Base-by-base conservation (phyloP, 2,329 filamentous ascomycete species). In the Fusarium sp. region DNA sequence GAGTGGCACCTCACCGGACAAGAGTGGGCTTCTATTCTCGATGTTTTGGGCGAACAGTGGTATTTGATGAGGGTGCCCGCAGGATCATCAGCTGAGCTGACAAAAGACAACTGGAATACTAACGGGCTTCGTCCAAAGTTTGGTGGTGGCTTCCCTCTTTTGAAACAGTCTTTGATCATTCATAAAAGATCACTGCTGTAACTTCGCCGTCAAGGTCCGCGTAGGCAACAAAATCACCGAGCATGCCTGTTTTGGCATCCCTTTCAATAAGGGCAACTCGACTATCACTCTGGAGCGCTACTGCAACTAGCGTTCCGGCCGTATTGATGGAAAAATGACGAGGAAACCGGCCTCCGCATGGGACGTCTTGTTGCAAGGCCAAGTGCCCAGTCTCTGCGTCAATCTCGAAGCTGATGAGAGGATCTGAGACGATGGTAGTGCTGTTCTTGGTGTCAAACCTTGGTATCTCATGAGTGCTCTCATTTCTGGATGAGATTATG, bases 261-360 rank as follows among this genome's bases (percentile, higher is more conserved):
- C 91, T 79, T 66, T 77, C 72, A 43, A 90, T 82, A 45, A 93
- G 74, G 7, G 83, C 84, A 2, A 91, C 84, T 27, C 82, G 84
- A 29, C 80, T 77, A 46, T 85, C 85, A 14, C 75, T 75, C 74
- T 92, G 88, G 62, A 90, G 79, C 1, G 82, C 88, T 25, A 92
- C 84, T 1, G 87, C 89, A 4, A 92, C 76, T 55, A 88, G 75
- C 50, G 81, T 80, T 1, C 89, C 90, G 10, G 81, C 82, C 59
- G 80, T 80, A 73, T 89, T 92, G 53, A 91, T 75, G 46, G 81
- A 83, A 72, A 91, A 89, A 36, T 89, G 88, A 19, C 90, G 82
- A 0, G 91, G 90, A 51, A 81, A 83, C 8, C 76, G 73, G 3
- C 91, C 91, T 44, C 88, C 88, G 0, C 86, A 82, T 0, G 88